Evolutionary conservation across 1,284 basidiomycete genomes (phyloP).

Genomic region (Marasmius tenuissimus): DNA sequence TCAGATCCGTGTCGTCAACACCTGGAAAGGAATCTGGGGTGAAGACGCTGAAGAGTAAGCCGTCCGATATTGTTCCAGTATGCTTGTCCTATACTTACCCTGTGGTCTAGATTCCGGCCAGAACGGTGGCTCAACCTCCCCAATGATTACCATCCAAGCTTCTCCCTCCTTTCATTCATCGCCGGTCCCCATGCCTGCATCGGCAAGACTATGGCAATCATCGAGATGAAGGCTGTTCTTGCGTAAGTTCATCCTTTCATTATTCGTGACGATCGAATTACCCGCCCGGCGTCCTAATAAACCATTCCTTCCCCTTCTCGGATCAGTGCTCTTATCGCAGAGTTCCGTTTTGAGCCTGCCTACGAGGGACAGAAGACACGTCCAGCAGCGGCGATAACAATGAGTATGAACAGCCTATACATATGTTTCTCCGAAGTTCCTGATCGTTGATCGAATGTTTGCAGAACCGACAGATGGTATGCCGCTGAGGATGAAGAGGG

Average conservation of each 20-base stretch:
- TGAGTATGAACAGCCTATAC: slow-evolving; percentile 32
- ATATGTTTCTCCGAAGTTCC: background rate
- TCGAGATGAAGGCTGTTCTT: slow-evolving; percentile 51
- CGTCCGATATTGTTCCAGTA: background rate
- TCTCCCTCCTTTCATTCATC: slow-evolving; percentile 44
- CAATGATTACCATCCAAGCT: slow-evolving; percentile 33
- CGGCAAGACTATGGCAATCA: slow-evolving; percentile 51
- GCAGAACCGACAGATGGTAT: slow-evolving; percentile 25
- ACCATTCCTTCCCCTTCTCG: background rate
- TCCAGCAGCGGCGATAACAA: slow-evolving; percentile 40
- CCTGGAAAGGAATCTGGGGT: slow-evolving; percentile 45
- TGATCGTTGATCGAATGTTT: background rate
- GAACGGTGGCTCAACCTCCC: slow-evolving; percentile 43
- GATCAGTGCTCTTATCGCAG: slow-evolving; percentile 37
- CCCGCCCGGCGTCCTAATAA: background rate
- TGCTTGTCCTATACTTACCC: background rate
- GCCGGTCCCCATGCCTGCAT: slow-evolving; percentile 49
- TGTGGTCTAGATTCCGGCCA: slow-evolving; percentile 35
- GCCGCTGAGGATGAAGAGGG: slow-evolving; percentile 19
- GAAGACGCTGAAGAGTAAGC: slow-evolving; percentile 43
- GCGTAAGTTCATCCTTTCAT: slow-evolving; percentile 30
- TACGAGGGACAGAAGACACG: slow-evolving; percentile 37
- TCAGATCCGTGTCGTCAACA: slow-evolving; percentile 52
- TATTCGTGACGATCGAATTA: too few relatives aligned
- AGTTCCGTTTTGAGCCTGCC: slow-evolving; percentile 42